Conservation (phyloP, 306 rosid species). For the Cyamopsis tetragonoloba region DNA sequence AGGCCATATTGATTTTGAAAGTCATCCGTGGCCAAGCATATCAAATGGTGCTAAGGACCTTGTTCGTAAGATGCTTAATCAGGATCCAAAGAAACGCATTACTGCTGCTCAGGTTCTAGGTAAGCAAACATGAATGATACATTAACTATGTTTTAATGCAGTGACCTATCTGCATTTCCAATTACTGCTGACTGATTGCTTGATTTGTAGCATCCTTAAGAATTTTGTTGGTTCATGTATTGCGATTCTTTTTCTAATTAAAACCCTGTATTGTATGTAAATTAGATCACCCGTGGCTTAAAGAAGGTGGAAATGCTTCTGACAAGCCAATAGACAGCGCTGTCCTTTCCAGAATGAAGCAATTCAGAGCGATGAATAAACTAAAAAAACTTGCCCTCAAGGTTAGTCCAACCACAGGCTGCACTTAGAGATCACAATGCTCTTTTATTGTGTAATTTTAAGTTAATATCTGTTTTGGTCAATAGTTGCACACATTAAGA, state of each 20-base stretch:
- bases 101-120: conserved; percentile 80
- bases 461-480: background rate
- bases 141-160: background rate
- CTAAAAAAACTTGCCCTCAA: conserved; percentile 88
- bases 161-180: background rate
- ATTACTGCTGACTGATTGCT: background rate
- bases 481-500: background rate
- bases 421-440: conserved; percentile 14
- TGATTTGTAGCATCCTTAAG: background rate
- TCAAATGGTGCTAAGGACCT: conserved; percentile 87
- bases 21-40: conserved; percentile 80
- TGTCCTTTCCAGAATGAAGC: conserved; percentile 92
- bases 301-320: conserved; percentile 86
- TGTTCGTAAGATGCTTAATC: conserved; percentile 65
- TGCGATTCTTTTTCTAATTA: conserved; percentile 22
- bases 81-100: conserved; percentile 75
- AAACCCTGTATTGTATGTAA: conserved; percentile 24
- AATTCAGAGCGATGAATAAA: conserved; percentile 92
- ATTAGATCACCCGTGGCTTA: conserved; percentile 90
- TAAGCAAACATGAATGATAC: conserved; percentile 18
- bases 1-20: conserved; percentile 76
- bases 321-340: conserved; percentile 94
- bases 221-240: background rate
- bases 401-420: conserved; percentile 38
- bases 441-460: background rate